A percentile compares a stretch with the other conserved stretches of the same genome.
phyloP scores from a whole-genome alignment of 192 early-diverging fungal species.

The Geosiphon pyriformis region DNA sequence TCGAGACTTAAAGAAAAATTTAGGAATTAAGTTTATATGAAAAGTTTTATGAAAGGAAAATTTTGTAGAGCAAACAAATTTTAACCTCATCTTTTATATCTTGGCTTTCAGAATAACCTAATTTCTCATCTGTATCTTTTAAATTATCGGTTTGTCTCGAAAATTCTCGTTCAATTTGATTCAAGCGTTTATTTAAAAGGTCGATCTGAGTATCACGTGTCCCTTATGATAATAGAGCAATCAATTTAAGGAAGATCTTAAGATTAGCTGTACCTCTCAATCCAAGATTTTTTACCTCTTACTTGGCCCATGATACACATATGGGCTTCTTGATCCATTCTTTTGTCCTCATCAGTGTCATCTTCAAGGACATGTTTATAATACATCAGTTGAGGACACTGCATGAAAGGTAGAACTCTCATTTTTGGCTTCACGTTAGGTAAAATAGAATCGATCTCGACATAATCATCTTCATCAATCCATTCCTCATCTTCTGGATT shows the following conservation, averaged over 20 bases:
- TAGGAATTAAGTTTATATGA: neutral
- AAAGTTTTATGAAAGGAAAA: neutral
- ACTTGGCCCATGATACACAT: slow-evolving; percentile 36
- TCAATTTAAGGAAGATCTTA: neutral
- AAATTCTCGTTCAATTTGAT: slow-evolving; percentile 55
- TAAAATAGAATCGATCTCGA: slow-evolving; percentile 35
- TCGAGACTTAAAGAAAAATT: slow-evolving; percentile 41
- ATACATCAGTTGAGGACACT: slow-evolving; percentile 53
- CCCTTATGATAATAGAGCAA: slow-evolving; percentile 30
- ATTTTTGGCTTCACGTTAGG: slow-evolving; percentile 32
- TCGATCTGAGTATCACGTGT: slow-evolving; percentile 51
- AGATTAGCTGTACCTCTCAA: too few species aligned
- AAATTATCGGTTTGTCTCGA: slow-evolving; percentile 45
- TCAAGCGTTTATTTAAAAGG: slow-evolving; percentile 46
- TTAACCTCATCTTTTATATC: slow-evolving; percentile 31
- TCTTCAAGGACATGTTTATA: slow-evolving; percentile 34
- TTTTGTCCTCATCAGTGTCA: slow-evolving; percentile 32
- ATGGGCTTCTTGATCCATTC: slow-evolving; percentile 34
- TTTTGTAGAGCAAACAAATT: slow-evolving; percentile 11
- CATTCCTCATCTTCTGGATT: slow-evolving; percentile 32
- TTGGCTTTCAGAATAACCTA: slow-evolving; percentile 38
- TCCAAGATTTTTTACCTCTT: too few species aligned
- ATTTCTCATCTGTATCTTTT: slow-evolving; percentile 44
- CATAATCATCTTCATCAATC: slow-evolving; percentile 50
- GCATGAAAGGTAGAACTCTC: slow-evolving; percentile 53